Evolutionary conservation across 805 yeast species (phyloP).

Genomic region (Sugiyamaella mastotermitis): DNA sequence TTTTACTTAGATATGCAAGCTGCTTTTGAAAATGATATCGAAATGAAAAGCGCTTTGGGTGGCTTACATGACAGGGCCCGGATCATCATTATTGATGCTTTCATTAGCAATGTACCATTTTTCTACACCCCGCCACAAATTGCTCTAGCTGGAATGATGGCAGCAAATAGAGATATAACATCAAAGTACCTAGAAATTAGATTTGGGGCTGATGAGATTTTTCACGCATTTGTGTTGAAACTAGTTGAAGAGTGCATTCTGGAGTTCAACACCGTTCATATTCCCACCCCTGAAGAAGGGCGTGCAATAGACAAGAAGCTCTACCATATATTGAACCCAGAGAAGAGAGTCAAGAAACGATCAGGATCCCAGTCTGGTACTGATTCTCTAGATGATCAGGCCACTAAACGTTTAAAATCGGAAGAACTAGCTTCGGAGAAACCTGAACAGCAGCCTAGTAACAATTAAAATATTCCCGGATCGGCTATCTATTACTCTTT

Average conservation of each 20-base stretch:
- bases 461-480: no score
- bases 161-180: constrained; percentile 43
- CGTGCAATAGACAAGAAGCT: constrained; percentile 31
- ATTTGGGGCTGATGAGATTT: constrained; percentile 2
- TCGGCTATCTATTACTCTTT: no score
- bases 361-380: constrained; percentile 4
- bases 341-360: constrained; percentile 14
- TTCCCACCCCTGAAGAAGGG: constrained; percentile 28
- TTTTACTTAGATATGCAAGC: constrained; percentile 85
- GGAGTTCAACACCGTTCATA: constrained; percentile 16
- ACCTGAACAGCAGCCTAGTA: no score
- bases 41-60: constrained; percentile 51
- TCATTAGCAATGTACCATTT: constrained; percentile 71
- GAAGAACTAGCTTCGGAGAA: not conserved
- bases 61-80: constrained; percentile 66
- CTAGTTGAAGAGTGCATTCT: constrained; percentile 26
- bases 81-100: constrained; percentile 56
- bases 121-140: constrained; percentile 91
- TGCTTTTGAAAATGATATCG: constrained; percentile 31
- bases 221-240: constrained; percentile 6
- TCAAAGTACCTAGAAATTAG: constrained; percentile 7
- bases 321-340: constrained; percentile 27
- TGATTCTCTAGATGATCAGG: not conserved
- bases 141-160: constrained; percentile 78
- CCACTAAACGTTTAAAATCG: not conserved